Base-by-base conservation (phyloP, 805 yeast genomes). In the Zygosaccharomyces bailii region DNA sequence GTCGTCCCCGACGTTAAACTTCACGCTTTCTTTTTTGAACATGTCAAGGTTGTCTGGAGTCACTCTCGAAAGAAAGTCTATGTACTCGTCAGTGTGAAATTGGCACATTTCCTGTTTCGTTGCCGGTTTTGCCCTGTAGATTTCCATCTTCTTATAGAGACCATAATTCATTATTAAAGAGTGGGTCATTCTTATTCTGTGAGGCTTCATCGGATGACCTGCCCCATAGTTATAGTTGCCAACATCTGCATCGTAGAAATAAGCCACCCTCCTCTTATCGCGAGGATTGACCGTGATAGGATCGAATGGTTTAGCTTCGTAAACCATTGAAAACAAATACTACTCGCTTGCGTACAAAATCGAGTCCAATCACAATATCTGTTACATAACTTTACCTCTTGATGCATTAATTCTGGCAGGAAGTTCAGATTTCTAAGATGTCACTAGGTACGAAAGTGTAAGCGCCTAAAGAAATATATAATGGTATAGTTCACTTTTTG, bases 121-220 rank as follows among this genome's bases (percentile, higher is more conserved):
- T 32, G 99, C 99, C 1, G 98, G 96, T 66, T 89, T 90, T 34
- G 98, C 97, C 40, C 97, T 78, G 66, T 90, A 90, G 39, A 93
- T 87, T 64, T 93, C 98, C 96, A 93, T 91, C 68, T 91, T 86
- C 67, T 90, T 88, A 71, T 93, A 90, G 42, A 93, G 75, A 1
- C 97, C 98, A 66, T 93, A 93, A 69, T 91, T 90, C 96, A 93
- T 91, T 53, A 93, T 86, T 59, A 93, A 74, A 33, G 96, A 87
- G 66, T 93, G 98, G 5, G 98, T 95, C 96, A 93, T 90, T 79
- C 98, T 84, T 70, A 93, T 89, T 62, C 99, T 81, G 66, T 91
- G 97, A 18, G 99, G 99, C 65, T 93, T 93, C 99, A 93, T 93
- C 32, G 97, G 97, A 67, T 93, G 99, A 21, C 96, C 96, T 4